Evolutionary conservation across 192 early-diverging fungal species (phyloP).

Genomic region (Backusella psychrophila): DNA sequence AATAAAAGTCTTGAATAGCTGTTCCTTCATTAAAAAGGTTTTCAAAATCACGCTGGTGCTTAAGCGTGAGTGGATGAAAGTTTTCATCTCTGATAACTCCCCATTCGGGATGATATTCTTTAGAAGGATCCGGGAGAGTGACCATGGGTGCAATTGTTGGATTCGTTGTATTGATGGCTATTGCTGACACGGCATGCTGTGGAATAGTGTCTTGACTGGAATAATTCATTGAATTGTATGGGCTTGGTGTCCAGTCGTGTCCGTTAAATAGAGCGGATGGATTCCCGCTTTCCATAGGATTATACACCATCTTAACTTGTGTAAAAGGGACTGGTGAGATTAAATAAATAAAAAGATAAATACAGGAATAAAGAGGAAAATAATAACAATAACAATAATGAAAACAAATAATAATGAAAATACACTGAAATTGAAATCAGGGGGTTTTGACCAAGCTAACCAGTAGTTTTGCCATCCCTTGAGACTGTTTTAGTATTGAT

Average conservation of each 20-base stretch:
- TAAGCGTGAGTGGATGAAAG: slow-evolving; percentile 32
- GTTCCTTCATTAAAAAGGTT: slow-evolving; percentile 14
- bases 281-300: background rate
- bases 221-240: background rate
- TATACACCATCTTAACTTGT: background rate
- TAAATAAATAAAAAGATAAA: background rate
- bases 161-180: background rate
- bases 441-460: background rate
- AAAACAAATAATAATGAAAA: background rate
- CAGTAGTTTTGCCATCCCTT: background rate
- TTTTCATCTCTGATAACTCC: slow-evolving; percentile 30
- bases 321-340: background rate
- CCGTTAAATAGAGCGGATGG: background rate
- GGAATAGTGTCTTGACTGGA: background rate
- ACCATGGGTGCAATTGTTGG: background rate
- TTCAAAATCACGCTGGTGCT: slow-evolving; percentile 30
- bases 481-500: background rate
- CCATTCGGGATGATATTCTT: slow-evolving; percentile 31
- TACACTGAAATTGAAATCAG: background rate
- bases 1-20: slow-evolving; percentile 27
- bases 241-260: background rate
- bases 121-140: background rate
- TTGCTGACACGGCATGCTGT: background rate
- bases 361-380: background rate
- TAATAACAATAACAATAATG: background rate